Base-by-base conservation (phyloP, 441 rosid genomes). In the Gossypium laxum region DNA sequence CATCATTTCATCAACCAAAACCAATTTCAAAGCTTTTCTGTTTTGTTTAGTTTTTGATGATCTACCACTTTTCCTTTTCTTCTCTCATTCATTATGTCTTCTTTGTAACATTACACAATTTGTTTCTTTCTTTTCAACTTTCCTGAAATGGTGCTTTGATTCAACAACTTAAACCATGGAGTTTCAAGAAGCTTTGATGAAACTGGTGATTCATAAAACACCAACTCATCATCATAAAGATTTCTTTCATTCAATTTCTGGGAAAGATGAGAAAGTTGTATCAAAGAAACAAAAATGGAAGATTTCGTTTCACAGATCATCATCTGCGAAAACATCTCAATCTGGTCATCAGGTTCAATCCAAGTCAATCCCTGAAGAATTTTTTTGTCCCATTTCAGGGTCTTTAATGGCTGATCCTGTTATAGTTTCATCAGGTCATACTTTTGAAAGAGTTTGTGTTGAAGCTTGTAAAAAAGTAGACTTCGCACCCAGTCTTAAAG, bases 361-460 rank as follows among this genome's bases (percentile, higher is more conserved):
- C 24, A 30, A 28, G 4, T 70, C 70, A 18, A 52, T 67, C 2
- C 97, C 91, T 0, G 4, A 73, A 7, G 97, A 91, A 61, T 91
- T 91, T 60, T 80, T 84, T 38, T 93, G 98, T 72, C 95, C 92
- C 0, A 74, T 93, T 76, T 89, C 96, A 0, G 87, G 82, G 15
- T 79, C 78, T 24, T 74, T 91, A 73, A 93, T 93, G 98, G 80
- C 81, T 0, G 98, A 90, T 17, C 97, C 98, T 3, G 86, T 90
- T 4, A 89, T 93, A 15, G 93, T 93, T 77, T 81, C 96, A 50
- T 93, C 97, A 0, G 98, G 98, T 28, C 97, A 91, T 80, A 83
- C 92, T 22, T 93, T 88, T 65, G 98, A 93, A 38, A 79, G 92
- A 41, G 82, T 78, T 43, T 87, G 88, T 38, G 88, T 86, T 55